Evolutionary conservation across 495 filamentous ascomycete species (phyloP), one percentile per base, ranked within the genome.

Genomic region (Neurospora sp.): DNA sequence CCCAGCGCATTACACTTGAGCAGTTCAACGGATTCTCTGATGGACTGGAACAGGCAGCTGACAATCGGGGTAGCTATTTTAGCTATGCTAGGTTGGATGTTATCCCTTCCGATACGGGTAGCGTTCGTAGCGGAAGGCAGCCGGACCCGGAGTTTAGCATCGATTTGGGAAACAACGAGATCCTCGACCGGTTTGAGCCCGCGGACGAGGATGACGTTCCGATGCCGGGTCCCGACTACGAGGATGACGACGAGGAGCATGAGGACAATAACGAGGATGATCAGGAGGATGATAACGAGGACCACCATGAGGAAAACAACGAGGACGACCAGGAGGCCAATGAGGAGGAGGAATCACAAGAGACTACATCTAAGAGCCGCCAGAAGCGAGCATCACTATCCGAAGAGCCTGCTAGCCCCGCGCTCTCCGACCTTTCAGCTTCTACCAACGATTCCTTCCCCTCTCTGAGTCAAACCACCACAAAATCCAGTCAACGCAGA

Each of bases 61-160:
- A 65, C 48, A 65, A 65, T 65, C 12, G 53, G 27, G 40, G 72
- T 68, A 14, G 53, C 37, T 71, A 31, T 3, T 75, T 77, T 16
- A 70, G 59, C 4, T 77, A 77, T 48, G 76, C 75, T 1, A 70
- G 70, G 3, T 44, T 75, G 10, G 71, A 73, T 6, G 48, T 79
- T 0, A 74, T 71, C 1, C 72, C 74, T 12, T 83, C 81, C 4
- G 81, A 84, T 7, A 68, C 70, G 9, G 76, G 76, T 48, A 84
- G 83, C 71, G 68, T 78, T 37, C 76, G 68, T 39, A 81, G 83
- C 73, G 83, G 80, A 35, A 80, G 82, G 61, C 84, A 85, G 69
- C 78, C 78, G 1, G 81, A 83, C 42, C 79, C 78, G 4, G 75
- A 76, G 35, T 78, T 81, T 65, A 75, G 76, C 70, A 73, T 77